Percentiles rank a stretch among this genome's conserved stretches.
phyloP scores from a whole-genome alignment of 495 filamentous ascomycete species.

The Chaetomidium leptoderma region DNA sequence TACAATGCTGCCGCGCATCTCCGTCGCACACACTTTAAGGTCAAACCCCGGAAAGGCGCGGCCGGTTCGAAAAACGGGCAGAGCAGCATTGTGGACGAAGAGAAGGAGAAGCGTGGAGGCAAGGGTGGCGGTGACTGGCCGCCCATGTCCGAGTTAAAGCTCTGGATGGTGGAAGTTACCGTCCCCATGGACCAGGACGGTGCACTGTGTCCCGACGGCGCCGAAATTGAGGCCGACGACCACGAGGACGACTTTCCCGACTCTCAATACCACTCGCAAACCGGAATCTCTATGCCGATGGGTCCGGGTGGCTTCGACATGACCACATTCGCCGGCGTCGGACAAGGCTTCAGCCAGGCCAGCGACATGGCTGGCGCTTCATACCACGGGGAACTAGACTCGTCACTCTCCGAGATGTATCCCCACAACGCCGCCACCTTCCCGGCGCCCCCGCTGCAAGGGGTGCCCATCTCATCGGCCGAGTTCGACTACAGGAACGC shows the following conservation, averaged over 20 bases:
- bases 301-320: conserved; percentile 27
- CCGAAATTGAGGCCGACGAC: conserved; percentile 36
- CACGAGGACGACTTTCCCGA: conserved; percentile 26
- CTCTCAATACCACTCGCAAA: conserved; percentile 13
- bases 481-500: conserved; percentile 31
- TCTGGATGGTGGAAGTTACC: conserved; percentile 73
- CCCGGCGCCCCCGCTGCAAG: conserved; percentile 20
- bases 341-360: conserved; percentile 28
- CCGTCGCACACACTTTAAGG: conserved; percentile 77
- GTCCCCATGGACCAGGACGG: conserved; percentile 37
- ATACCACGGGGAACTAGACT: conserved; percentile 18
- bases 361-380: conserved; percentile 16
- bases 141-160: conserved; percentile 72
- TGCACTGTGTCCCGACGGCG: conserved; percentile 24
- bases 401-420: conserved; percentile 20
- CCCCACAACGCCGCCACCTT: conserved; percentile 28
- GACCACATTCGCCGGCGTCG: conserved; percentile 29
- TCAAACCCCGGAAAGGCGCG: conserved; percentile 43
- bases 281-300: conserved; percentile 7
- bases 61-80: conserved; percentile 36
- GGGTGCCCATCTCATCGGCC: conserved; percentile 40
- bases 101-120: conserved; percentile 64
- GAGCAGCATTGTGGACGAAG: conserved; percentile 33
- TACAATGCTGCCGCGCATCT: conserved; percentile 96
- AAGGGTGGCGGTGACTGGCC: conserved; percentile 82